Evolutionary conservation across 306 rosid genomes (phyloP).

Genomic region (Pyrus communis): DNA sequence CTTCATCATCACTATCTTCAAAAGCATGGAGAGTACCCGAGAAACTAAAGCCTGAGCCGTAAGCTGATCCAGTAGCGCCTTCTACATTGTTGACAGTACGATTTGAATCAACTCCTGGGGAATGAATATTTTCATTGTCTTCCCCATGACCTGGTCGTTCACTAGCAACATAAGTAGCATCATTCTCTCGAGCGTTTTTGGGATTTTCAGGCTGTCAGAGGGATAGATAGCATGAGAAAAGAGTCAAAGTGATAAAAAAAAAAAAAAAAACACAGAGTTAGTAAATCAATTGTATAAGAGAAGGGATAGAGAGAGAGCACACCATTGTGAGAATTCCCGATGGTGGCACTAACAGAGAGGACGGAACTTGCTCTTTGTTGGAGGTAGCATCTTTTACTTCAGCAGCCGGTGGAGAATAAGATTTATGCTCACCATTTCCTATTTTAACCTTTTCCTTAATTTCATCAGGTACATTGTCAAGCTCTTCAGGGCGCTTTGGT

Average conservation of each 20-base stretch:
- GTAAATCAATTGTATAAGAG: background rate
- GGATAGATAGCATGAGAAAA: constrained; percentile 10
- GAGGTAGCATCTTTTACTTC: constrained; percentile 17
- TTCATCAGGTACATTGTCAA: constrained; percentile 24
- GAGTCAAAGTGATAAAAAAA: background rate
- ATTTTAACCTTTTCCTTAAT: constrained; percentile 30
- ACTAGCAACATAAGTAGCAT: background rate
- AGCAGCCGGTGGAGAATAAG: constrained; percentile 6
- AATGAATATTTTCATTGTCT: constrained; percentile 7
- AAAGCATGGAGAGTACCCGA: constrained; percentile 23
- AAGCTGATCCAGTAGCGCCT: constrained; percentile 15
- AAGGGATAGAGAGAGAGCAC: constrained; percentile 14
- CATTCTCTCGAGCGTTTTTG: constrained; percentile 24
- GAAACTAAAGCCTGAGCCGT: constrained; percentile 43
- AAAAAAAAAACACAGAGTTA: background rate
- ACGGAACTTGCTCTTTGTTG: background rate
- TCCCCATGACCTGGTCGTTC: constrained; percentile 11
- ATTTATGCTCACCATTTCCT: constrained; percentile 4
- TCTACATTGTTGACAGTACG: constrained; percentile 19
- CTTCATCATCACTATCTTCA: constrained; percentile 58
- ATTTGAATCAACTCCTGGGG: constrained; percentile 24
- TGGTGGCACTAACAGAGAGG: constrained; percentile 20
- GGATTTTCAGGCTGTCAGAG: constrained; percentile 35
- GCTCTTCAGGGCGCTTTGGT: constrained; percentile 41
- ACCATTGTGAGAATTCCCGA: constrained; percentile 33